Conservation (phyloP, 768 basidiomycete species). For the Russula lepida region DNA sequence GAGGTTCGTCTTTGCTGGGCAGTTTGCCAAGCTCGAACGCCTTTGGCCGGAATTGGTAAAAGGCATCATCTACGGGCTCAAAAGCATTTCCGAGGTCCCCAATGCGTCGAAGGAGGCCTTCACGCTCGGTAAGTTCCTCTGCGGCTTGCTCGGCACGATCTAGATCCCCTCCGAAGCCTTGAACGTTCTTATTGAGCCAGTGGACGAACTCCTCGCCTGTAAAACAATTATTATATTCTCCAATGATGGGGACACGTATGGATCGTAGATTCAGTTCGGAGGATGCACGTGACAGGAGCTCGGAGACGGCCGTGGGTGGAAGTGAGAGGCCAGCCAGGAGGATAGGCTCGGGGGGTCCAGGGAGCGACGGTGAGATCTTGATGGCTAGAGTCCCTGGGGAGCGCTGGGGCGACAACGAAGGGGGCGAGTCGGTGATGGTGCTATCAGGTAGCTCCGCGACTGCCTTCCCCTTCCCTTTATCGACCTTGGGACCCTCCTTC, state of each 20-base stretch:
- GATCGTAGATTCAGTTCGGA: conserved; percentile 61
- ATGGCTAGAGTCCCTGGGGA: conserved; percentile 34
- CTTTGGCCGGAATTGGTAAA: conserved; percentile 78
- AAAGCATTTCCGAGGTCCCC: conserved; percentile 81
- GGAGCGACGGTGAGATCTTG: conserved; percentile 34
- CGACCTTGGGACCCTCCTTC: conserved; percentile 44
- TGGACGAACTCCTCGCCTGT: conserved; percentile 82
- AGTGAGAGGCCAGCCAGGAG: conserved; percentile 71
- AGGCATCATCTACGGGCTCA: conserved; percentile 69
- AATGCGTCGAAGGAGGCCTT: conserved; percentile 55
- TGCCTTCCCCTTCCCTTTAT: conserved; percentile 77
- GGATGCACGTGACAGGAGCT: conserved; percentile 62
- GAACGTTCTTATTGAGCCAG: conserved; percentile 75
- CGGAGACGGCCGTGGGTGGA: conserved; percentile 54
- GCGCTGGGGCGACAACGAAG: conserved; percentile 52
- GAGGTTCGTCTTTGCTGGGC: conserved; percentile 25
- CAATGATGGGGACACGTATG: conserved; percentile 69
- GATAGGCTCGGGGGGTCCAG: conserved; percentile 44
- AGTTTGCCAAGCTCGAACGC: conserved; percentile 52
- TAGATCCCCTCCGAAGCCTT: conserved; percentile 66
- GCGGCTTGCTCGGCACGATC: conserved; percentile 74
- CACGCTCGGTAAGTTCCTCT: conserved; percentile 43
- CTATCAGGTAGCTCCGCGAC: conserved; percentile 33
- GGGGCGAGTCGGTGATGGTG: conserved; percentile 43
- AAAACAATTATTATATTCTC: conserved; percentile 78